Evolutionary conservation across 2,329 filamentous ascomycete genomes (phyloP).

Genomic region (Colletotrichum sp.): DNA sequence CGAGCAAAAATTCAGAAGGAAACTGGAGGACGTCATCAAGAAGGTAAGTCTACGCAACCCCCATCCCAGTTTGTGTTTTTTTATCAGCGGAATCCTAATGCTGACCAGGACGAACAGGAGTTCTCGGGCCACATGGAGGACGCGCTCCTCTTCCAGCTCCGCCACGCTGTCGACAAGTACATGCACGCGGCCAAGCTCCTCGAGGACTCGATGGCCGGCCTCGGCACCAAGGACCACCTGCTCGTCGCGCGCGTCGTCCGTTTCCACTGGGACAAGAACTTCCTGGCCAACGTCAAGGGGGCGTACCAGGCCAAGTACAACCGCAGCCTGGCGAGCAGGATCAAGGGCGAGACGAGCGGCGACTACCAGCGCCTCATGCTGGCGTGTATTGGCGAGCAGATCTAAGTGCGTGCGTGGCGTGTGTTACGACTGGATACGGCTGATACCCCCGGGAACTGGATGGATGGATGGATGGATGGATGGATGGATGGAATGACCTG

Average conservation of each 20-base stretch:
- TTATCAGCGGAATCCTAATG: not conserved
- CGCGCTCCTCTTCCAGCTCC: conserved; percentile 81
- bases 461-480: not conserved
- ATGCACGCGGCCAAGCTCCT: conserved; percentile 82
- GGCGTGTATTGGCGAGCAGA: conserved; percentile 62
- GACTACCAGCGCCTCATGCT: conserved; percentile 82
- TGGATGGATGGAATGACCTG: too few species aligned
- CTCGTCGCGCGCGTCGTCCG: conserved; percentile 80
- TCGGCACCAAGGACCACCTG: conserved; percentile 85
- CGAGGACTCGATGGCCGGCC: conserved; percentile 86
- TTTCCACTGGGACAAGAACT: conserved; percentile 80
- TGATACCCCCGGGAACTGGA: conserved; percentile 10
- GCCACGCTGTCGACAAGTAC: conserved; percentile 77
- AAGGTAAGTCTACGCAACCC: conserved; percentile 50
- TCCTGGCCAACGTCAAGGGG: conserved; percentile 77
- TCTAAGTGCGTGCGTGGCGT: not conserved
- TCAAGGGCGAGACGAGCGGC: conserved; percentile 84
- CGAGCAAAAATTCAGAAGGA: conserved; percentile 71
- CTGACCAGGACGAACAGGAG: conserved; percentile 49
- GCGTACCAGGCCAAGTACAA: conserved; percentile 78
- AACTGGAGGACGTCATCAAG: conserved; percentile 75
- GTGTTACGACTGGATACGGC: not conserved
- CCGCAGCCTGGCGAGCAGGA: conserved; percentile 69
- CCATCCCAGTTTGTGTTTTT: not conserved
- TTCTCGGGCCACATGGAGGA: conserved; percentile 94